Evolutionary conservation across 179 eudicot genomes (phyloP), one percentile per base, ranked within the genome.

Genomic region (Nepenthes alata): DNA sequence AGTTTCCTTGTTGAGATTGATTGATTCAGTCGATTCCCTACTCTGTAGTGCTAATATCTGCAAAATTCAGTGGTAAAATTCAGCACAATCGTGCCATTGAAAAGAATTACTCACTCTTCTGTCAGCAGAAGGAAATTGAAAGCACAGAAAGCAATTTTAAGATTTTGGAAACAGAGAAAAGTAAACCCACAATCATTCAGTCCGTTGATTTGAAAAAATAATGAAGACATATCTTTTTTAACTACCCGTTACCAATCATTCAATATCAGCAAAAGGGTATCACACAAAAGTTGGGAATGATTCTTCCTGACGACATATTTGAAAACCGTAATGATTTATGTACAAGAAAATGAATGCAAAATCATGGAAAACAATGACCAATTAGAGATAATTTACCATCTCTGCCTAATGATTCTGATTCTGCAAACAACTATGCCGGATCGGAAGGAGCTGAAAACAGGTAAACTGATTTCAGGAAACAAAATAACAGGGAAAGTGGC

Each of bases 1-100:
- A 0, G 91, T 90, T 54, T 90, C 95, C 61, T 90, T 90, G 82
- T 90, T 90, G 61, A 90, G 83, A 66, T 90, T 90, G 54, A 90
- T 83, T 48, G 93, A 78, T 59, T 87, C 97, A 11, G 85, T 83
- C 73, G 93, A 83, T 67, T 85, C 95, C 66, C 82, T 81, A 51
- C 55, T 74, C 70, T 80, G 87, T 1, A 87, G 67, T 66, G 86
- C 78, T 67, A 80, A 13, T 65, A 90, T 80, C 97, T 90, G 76
- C 64, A 61, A 44, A 49, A 49, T n/a, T 39, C 66, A 60, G 13
- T 39, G 37, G 53, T 48, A 59, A 9, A 60, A 60, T 13, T 50
- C 53, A 50, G 8, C 8, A 25, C 53, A 50, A 50, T 50, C 53
- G 11, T 50, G 53, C 13, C 13, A 50, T n/a, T 50, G 53, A 50